Conservation (phyloP, 371 early-diverging fungal species). For the Blastocladiella emersonii region DNA sequence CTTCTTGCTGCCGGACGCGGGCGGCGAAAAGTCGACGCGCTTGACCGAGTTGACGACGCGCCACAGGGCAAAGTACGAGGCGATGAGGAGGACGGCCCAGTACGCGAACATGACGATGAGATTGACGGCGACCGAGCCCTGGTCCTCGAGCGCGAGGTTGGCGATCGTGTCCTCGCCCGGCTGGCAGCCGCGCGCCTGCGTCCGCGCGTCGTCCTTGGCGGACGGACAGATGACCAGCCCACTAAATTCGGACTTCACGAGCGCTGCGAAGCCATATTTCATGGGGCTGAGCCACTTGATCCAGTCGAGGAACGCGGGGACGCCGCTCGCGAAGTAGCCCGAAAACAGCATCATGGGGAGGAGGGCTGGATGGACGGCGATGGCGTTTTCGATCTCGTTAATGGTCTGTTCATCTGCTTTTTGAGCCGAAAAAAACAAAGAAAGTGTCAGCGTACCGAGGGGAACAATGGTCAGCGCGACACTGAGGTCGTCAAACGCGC, state of each 20-base stretch:
- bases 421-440: neutral
- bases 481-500: conserved; percentile 22
- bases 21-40: neutral
- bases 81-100: neutral
- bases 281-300: conserved; percentile 43
- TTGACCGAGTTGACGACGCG: neutral
- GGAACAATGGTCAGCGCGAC: conserved; percentile 27
- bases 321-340: conserved; percentile 43
- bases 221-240: conserved; percentile 25
- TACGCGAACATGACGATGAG: neutral
- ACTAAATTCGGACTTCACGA: conserved; percentile 41
- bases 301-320: conserved; percentile 43
- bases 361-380: too few species aligned
- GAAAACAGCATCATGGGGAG: conserved; percentile 14
- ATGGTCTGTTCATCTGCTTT: conserved; percentile 2
- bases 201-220: neutral
- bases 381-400: neutral
- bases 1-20: too few species aligned
- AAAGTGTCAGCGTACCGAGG: conserved; percentile 11
- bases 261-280: conserved; percentile 16
- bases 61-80: conserved; percentile 2
- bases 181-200: neutral
- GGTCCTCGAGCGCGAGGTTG: neutral
- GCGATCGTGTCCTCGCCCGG: neutral
- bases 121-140: neutral